Evolutionary conservation across 768 basidiomycete genomes (phyloP), one percentile per base, ranked within the genome.

Genomic region (Amyloporia xantha): DNA sequence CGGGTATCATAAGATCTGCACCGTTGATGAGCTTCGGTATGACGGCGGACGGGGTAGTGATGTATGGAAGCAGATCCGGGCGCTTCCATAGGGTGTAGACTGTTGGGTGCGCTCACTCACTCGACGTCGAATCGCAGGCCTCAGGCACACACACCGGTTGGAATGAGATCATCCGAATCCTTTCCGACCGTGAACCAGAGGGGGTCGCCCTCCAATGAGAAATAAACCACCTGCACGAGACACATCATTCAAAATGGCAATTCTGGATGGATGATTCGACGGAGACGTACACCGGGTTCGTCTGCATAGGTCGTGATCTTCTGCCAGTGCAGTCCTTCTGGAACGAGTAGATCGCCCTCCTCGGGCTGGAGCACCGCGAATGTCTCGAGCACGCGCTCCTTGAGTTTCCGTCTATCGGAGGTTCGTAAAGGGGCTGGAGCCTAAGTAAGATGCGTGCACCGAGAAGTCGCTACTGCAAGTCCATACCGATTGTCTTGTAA

Each of bases 1-100:
- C 90, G 3, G 90, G 87, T 27, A 86, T 81, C 88, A 93, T 91
- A 6, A 92, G 75, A 68, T 93, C 89, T 0, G 90, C 87, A n/a
- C 91, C 90, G 9, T 78, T 79, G 2, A 79, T 68, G 11, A 93
- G 73, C 21, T 82, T 71, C 1, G 83, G 83, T 30, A 91, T 77
- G 24, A 90, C 89, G 10, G 78, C 66, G 1, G 77, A 62, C 2
- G 87, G 85, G 0, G 89, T 90, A 2, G 81, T 77, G n/a, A 92
- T 54, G 50, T 75, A 74, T 0, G 87, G 85, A 7, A 92, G 70
- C 1, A 93, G 66, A 33, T 77, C 72, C 9, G 77, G 75, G 36
- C 76, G 76, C 61, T 85, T 89, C 85, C 87, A 88, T 20, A 92
- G 65, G 0, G 89, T 86, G 60, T 90, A 90, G 15, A 89, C 77